phyloP scores from a whole-genome alignment of 176 grass and related monocot species.

The Olyra latifolia region DNA sequence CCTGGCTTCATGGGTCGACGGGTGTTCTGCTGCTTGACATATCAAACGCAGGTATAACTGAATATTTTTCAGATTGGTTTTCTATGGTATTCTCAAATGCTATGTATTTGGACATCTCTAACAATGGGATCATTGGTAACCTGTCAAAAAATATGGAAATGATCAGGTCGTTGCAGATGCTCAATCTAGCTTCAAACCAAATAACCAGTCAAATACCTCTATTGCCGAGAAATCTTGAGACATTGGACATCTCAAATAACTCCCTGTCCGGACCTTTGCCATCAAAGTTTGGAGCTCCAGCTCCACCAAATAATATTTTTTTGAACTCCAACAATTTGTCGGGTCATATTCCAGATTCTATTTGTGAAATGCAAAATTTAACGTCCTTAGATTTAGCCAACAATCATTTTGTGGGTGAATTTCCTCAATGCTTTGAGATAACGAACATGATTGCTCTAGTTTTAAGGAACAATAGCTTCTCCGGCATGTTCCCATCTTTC shows the following conservation, averaged over 20 bases:
- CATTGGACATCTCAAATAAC: neutral
- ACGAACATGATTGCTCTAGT: too few relatives aligned
- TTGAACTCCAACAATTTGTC: conserved; percentile 17
- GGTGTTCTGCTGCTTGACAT: too few relatives aligned
- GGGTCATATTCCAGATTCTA: conserved; percentile 33
- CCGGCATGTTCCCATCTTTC: neutral
- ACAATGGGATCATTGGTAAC: conserved; percentile 1
- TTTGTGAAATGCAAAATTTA: neutral
- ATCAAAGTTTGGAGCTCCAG: neutral
- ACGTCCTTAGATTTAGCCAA: neutral
- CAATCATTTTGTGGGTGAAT: conserved; percentile 21
- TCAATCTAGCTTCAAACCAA: neutral
- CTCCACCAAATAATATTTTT: neutral
- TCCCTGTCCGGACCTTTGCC: neutral
- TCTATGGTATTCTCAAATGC: too few relatives aligned
- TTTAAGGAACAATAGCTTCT: neutral
- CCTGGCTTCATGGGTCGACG: too few relatives aligned
- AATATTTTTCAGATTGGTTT: too few relatives aligned
- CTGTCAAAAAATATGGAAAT: conserved; percentile 12
- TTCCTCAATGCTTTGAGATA: neutral
- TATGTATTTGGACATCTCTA: too few relatives aligned
- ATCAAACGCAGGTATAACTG: too few relatives aligned
- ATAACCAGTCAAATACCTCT: neutral
- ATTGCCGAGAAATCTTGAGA: neutral
- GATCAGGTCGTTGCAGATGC: neutral